These are phyloP conservation scores for Colletotrichum sojae DNA, from an alignment of 2,329 filamentous ascomycete genomes.

Conservation along the genomic window DNA sequence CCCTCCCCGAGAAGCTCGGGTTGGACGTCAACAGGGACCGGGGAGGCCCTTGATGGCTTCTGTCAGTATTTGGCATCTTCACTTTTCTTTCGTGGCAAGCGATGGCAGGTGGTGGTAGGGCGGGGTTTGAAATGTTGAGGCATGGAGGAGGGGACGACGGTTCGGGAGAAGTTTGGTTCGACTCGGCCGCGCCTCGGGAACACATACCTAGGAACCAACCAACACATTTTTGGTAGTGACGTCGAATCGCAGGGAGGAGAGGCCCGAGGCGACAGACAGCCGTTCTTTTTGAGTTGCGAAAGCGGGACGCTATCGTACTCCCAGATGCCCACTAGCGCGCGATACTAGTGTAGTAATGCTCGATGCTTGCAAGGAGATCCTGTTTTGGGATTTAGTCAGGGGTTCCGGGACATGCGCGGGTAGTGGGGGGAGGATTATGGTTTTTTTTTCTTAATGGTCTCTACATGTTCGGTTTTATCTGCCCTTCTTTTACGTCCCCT, in stretches of 20 bases:
- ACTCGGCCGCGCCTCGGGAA: no score
- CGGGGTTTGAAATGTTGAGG: constrained; percentile 11
- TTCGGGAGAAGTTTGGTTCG: background rate
- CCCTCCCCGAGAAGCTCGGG: background rate
- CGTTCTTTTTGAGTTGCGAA: background rate
- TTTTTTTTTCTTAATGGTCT: background rate
- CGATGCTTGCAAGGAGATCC: background rate
- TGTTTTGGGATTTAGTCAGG: background rate
- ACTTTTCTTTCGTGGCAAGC: background rate
- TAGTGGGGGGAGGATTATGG: background rate
- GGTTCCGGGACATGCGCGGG: background rate
- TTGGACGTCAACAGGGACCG: constrained; percentile 12
- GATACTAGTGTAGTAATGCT: background rate
- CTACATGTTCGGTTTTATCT: background rate
- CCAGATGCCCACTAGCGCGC: no score
- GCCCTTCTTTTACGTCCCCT: background rate
- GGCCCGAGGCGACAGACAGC: background rate
- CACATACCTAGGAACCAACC: background rate
- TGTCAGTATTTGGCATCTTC: background rate
- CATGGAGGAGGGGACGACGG: constrained; percentile 1
- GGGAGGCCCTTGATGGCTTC: constrained; percentile 1
- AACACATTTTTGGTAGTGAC: background rate
- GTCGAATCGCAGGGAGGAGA: constrained; percentile 1
- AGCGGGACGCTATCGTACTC: no score
- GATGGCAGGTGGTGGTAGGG: background rate